These are phyloP conservation scores for Cladosporium sp. DNA, from an alignment of 2,329 filamentous ascomycete species.

Conservation along the genomic window DNA sequence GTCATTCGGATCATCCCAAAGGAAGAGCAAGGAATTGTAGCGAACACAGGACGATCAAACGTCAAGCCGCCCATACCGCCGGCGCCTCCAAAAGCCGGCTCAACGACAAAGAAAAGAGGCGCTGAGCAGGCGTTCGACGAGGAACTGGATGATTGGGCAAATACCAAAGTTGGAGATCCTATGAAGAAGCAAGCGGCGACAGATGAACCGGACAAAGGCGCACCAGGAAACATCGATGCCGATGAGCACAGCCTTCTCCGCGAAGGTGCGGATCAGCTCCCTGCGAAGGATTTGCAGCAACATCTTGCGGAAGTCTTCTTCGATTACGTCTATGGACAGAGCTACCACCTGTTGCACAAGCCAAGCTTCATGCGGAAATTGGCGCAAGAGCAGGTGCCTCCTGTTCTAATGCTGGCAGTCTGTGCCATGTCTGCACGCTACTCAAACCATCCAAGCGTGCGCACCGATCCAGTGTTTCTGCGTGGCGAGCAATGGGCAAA, in stretches of 20 bases:
- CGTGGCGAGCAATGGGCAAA: conserved; percentile 89
- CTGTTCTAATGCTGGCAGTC: conserved; percentile 87
- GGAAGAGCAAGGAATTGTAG: conserved; percentile 66
- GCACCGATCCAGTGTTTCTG: conserved; percentile 72
- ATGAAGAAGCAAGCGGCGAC: background rate
- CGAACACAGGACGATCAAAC: conserved; percentile 69
- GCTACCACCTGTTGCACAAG: conserved; percentile 91
- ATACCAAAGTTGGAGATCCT: conserved; percentile 26
- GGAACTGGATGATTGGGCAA: conserved; percentile 78
- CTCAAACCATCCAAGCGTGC: conserved; percentile 79
- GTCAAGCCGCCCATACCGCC: conserved; percentile 73
- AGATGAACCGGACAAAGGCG: conserved; percentile 22
- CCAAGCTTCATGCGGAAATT: conserved; percentile 93
- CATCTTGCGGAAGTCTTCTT: conserved; percentile 94
- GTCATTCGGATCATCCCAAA: conserved; percentile 95
- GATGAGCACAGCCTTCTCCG: conserved; percentile 74
- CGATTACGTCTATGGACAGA: conserved; percentile 91
- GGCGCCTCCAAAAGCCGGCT: conserved; percentile 52
- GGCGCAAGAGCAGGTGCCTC: conserved; percentile 74
- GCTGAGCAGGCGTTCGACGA: conserved; percentile 84
- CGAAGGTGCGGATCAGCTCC: conserved; percentile 79
- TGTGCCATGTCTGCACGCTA: conserved; percentile 96
- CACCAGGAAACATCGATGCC: conserved; percentile 40
- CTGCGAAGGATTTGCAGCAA: conserved; percentile 82
- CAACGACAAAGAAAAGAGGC: conserved; percentile 66